Base-by-base conservation (phyloP, 345 rosid genomes). In the Sisymbrium irio region DNA sequence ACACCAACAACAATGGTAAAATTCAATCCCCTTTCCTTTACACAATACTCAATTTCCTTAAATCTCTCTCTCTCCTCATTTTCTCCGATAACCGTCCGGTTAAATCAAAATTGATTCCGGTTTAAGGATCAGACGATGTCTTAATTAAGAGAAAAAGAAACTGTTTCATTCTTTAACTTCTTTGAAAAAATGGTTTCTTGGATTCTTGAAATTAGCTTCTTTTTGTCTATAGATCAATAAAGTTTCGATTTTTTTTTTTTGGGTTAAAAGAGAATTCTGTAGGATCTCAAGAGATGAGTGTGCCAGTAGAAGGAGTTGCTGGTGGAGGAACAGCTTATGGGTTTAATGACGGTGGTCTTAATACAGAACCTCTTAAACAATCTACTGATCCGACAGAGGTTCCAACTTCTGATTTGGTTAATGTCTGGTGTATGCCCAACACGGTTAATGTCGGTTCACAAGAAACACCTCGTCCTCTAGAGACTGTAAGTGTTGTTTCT, bases 251-350 rank as follows among this genome's bases (percentile, higher is more conserved):
- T 22, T 22, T 22, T 1, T 22, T 22, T 30, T 17, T 27, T 14
- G 5, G 2, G 25, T 7, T 3, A 32, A 33, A 30, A 47, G 51
- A 46, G 18, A 18, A 27, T 61, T 70, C 0, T 65, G 73, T 50
- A 77, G 76, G 49, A 53, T 41, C 64, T 40, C 69, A 58, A 57
- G 80, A 71, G 11, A 65, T 72, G 62, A 60, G 2, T 72, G 69
- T 78, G 1, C 98, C 97, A 14, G 89, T 94, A 32, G 97, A 94
- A 85, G 98, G 98, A n/a, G 92, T 94, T 42, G 93, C 98, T 47
- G 98, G 98, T 41, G 98, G 98, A 78, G 97, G 98, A 19, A 94
- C 98, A 39, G 85, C 98, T 20, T 94, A 94, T 74, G 98, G 98
- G 61, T 94, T 97, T 92, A 84, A 72, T 65, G 97, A 91, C 62